Base-by-base conservation (phyloP, 2,329 filamentous ascomycete genomes). In the Ophiosphaerella korrae region DNA sequence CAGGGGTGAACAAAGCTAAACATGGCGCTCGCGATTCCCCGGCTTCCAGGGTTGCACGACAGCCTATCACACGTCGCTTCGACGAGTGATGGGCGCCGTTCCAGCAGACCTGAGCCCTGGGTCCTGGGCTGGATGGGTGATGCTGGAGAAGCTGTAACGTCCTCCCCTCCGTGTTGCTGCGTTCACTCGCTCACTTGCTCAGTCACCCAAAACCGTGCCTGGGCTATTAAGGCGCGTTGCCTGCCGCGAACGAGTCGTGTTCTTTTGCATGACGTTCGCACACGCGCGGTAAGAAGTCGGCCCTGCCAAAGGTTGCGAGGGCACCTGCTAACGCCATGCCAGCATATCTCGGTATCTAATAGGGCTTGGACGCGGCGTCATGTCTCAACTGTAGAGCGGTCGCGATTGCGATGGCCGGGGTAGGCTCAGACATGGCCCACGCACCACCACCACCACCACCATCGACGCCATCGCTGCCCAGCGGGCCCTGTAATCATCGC, bases 401-500 rank as follows among this genome's bases (percentile, higher is more conserved):
- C 54, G 63, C 60, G 52, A 56, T 60, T 61, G 74, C 74, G 72
- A 71, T 70, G 59, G 69, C 63, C 50, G 62, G 64, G 49, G 64
- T 53, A 57, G 60, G 63, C 55, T 60, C 60, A 53, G 54, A 60
- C 47, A 54, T 63, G 47, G 48, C 57, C 42, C 34, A 58, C 50
- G 53, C 66, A 50, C 58, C 55, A 36, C 53, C 48, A 38, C 42
- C 39, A 42, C 45, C 55, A 37, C 53, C 52, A 52, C 48, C 68
- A 47, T 59, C 65, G 51, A 64, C 62, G 53, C 64, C 57, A 51
- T 63, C 68, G 24, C 70, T 82, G 13, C 81, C 81, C n/a, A 75
- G 67, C 57, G 82, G 82, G 40, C 70, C 75, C 31, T 84, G 82
- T 74, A 80, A 80, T 63, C 81, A 75, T 66, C 78, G 77, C 60